Base-by-base conservation (phyloP, 2,329 filamentous ascomycete genomes). In the Lecanicillium sp. region DNA sequence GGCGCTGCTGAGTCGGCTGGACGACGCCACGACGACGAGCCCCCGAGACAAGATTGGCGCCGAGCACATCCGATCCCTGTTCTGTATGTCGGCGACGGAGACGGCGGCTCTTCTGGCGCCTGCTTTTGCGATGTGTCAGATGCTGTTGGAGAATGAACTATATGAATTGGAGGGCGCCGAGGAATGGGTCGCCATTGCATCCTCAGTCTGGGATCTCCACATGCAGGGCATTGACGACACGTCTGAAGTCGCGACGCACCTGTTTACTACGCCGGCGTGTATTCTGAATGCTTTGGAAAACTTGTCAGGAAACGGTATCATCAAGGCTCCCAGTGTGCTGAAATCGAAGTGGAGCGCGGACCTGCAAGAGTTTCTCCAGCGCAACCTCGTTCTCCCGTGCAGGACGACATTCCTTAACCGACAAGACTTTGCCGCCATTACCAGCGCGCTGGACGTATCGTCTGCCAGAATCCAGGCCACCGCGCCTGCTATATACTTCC, bases 1-100 rank as follows among this genome's bases (percentile, higher is more conserved):
- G 10, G 63, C 63, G 6, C 65, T 82, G 4, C 52, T 81, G n/a
- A 59, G 60, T 2, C 72, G 74, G 17, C 65, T 76, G 5, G 65
- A 70, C 26, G 58, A 60, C 12, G 59, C 59, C 7, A 54, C 58
- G 4, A 58, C 55, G 3, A 59, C 60, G 20, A 65, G 66, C 9
- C 65, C 69, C 11, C 69, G 70, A 51, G 67, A 71, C 55, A 69
- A 61, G 44, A 77, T 79, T 55, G 78, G 78, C 14, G 73, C 73
- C 2, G 77, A 81, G 56, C 77, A 81, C 52, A 70, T 81, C 55
- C 75, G 73, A 54, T 77, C 77, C 4, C 65, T 81, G 6, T 81
- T 82, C 58, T 73, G 68, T 47, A 67, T 67, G 1, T 66, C 77
- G 1, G 70, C 72, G 0, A 52, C 65, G 8, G 78, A 80, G 15